phyloP scores from a whole-genome alignment of 1,139 yeast genomes.

The Hemisphaericaspora lyxosophila region DNA sequence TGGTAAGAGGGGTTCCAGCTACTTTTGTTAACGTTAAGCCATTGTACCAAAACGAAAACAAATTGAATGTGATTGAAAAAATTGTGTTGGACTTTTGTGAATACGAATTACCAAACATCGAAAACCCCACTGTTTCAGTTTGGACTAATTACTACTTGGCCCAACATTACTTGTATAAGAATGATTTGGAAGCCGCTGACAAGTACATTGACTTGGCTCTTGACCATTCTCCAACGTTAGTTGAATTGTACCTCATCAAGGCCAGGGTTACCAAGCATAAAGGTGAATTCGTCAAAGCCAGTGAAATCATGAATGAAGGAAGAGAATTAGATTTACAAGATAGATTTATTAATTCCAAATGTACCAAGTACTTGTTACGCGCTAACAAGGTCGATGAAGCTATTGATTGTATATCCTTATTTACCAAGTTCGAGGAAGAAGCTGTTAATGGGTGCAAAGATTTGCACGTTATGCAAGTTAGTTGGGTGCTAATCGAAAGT shows the following conservation, averaged over 20 bases:
- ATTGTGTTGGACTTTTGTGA: conserved; percentile 53
- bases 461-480: conserved; percentile 85
- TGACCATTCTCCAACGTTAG: conserved; percentile 74
- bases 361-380: conserved; percentile 80
- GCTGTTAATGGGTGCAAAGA: conserved; percentile 82
- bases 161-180: conserved; percentile 67
- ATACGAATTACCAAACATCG: conserved; percentile 22
- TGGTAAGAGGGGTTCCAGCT: conserved; percentile 86
- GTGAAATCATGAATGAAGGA: conserved; percentile 66
- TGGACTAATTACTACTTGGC: conserved; percentile 85
- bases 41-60: conserved; percentile 55
- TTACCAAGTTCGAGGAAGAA: conserved; percentile 78
- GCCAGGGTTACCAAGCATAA: conserved; percentile 78
- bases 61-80: conserved; percentile 50
- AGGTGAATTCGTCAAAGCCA: conserved; percentile 62
- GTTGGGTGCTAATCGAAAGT: conserved; percentile 83
- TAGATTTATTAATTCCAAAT: conserved; percentile 84
- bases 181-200: conserved; percentile 53
- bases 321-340: conserved; percentile 82
- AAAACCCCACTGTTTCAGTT: conserved; percentile 53
- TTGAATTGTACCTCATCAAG: conserved; percentile 76
- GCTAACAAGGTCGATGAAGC: conserved; percentile 81
- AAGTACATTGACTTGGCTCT: conserved; percentile 63
- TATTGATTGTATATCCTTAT: conserved; percentile 67
- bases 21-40: conserved; percentile 85